Conservation (phyloP, 2,329 filamentous ascomycete species). For the Fusarium chlamydosporum region DNA sequence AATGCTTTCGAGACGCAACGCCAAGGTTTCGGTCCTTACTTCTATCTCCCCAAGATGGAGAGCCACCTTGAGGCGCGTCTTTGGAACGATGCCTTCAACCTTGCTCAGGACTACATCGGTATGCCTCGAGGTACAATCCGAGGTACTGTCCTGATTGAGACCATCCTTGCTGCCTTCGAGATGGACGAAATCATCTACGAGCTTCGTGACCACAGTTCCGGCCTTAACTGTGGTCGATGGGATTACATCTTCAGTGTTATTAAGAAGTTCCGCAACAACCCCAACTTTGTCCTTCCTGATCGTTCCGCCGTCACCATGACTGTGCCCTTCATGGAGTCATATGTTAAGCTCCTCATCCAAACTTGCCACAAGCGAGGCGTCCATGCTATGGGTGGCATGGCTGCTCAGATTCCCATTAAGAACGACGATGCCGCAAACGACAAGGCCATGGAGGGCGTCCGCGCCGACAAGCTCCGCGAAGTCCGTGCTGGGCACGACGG, state of each 20-base stretch:
- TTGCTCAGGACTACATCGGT: slow-evolving; percentile 92
- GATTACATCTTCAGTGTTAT: slow-evolving; percentile 99
- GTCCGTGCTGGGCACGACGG: slow-evolving; percentile 94
- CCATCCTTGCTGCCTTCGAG: slow-evolving; percentile 96
- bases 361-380: slow-evolving; percentile 97
- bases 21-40: slow-evolving; percentile 91
- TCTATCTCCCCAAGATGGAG: slow-evolving; percentile 98
- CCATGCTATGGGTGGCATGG: slow-evolving; percentile 99
- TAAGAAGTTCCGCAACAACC: slow-evolving; percentile 98
- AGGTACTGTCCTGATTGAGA: slow-evolving; percentile 96
- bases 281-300: slow-evolving; percentile 93
- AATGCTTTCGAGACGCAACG: slow-evolving; percentile 91
- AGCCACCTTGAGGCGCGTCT: slow-evolving; percentile 96
- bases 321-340: slow-evolving; percentile 97
- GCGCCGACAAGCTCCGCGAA: slow-evolving; percentile 96
- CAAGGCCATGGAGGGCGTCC: slow-evolving; percentile 91
- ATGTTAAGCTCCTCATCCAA: slow-evolving; percentile 96
- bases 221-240: slow-evolving; percentile 98
- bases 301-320: slow-evolving; percentile 96
- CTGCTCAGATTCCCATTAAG: slow-evolving; percentile 98
- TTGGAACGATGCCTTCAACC: slow-evolving; percentile 98
- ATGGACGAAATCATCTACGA: slow-evolving; percentile 99
- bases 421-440: slow-evolving; percentile 92
- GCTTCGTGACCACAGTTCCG: slow-evolving; percentile 94
- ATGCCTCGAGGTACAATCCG: slow-evolving; percentile 93